Percentiles rank a stretch among this genome's conserved stretches.
phyloP scores from a whole-genome alignment of 768 basidiomycete species.

The Boletus sensibilis region DNA sequence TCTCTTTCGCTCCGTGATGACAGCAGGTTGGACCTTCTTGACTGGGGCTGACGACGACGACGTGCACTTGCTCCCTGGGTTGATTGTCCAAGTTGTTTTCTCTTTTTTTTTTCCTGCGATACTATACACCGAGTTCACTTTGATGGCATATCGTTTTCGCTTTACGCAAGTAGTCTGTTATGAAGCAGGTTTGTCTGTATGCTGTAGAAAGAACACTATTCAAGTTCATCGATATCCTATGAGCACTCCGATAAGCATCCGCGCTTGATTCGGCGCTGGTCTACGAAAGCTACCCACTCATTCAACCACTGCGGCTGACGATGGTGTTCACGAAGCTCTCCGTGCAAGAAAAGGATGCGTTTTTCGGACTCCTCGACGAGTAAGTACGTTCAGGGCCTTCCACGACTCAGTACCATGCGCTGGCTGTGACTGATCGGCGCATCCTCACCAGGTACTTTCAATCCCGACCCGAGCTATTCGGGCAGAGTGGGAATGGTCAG shows the following conservation, averaged over 20 bases:
- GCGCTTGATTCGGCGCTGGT: neutral
- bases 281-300: neutral
- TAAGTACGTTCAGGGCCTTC: constrained; percentile 29
- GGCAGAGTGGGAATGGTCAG: constrained; percentile 23
- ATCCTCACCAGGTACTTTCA: constrained; percentile 60
- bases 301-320: neutral
- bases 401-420: neutral
- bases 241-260: neutral
- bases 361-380: constrained; percentile 82
- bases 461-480: constrained; percentile 65
- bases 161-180: constrained; percentile 25
- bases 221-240: constrained; percentile 9
- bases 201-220: constrained; percentile 27
- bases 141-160: constrained; percentile 18
- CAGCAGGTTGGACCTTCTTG: constrained; percentile 7
- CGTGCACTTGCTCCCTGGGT: neutral
- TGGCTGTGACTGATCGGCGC: neutral
- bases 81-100: constrained; percentile 1
- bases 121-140: constrained; percentile 21
- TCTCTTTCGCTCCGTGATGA: constrained; percentile 7
- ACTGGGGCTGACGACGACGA: neutral
- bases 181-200: constrained; percentile 32
- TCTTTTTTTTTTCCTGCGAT: constrained; percentile 4
- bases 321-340: constrained; percentile 77
- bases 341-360: constrained; percentile 72